These are phyloP conservation scores for Gaeumannomyces sp. DNA, from an alignment of 2,329 filamentous ascomycete genomes.

Conservation along the genomic window DNA sequence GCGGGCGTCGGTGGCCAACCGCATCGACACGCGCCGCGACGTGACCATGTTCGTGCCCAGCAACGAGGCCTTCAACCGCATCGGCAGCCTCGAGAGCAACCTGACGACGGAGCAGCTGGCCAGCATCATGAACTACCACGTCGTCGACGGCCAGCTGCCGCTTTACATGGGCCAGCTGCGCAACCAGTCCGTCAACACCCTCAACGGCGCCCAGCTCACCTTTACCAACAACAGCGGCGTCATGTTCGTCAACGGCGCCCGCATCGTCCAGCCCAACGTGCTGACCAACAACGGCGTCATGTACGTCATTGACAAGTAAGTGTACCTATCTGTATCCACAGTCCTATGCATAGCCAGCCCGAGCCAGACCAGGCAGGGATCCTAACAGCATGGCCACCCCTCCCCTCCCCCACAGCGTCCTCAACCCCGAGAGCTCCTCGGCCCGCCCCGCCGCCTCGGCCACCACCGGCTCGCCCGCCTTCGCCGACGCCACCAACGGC, in stretches of 20 bases:
- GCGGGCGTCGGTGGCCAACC: conserved; percentile 33
- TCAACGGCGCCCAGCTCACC: conserved; percentile 42
- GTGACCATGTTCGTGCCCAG: conserved; percentile 60
- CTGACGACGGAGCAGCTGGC: conserved; percentile 41
- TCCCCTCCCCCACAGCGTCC: conserved; percentile 37
- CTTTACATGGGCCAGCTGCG: conserved; percentile 39
- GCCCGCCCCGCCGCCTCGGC: conserved; percentile 35
- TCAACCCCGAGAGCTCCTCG: conserved; percentile 48
- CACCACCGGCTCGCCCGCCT: conserved; percentile 44
- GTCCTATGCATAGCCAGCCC: too few species aligned
- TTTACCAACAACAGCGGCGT: conserved; percentile 34
- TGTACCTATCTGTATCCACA: conserved; percentile 17
- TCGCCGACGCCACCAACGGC: conserved; percentile 43
- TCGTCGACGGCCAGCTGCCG: conserved; percentile 45
- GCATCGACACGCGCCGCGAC: conserved; percentile 35
- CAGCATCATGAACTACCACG: conserved; percentile 56
- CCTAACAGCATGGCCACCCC: not conserved
- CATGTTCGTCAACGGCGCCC: conserved; percentile 43
- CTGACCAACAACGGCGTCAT: conserved; percentile 50
- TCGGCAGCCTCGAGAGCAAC: conserved; percentile 45
- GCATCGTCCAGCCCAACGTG: conserved; percentile 41
- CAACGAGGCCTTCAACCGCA: conserved; percentile 52
- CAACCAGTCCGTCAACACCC: conserved; percentile 25
- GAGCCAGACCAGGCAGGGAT: too few species aligned
- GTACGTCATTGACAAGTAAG: conserved; percentile 52